Base-by-base conservation (phyloP, 208 protist species). In the Sergeia podlipaevii region DNA sequence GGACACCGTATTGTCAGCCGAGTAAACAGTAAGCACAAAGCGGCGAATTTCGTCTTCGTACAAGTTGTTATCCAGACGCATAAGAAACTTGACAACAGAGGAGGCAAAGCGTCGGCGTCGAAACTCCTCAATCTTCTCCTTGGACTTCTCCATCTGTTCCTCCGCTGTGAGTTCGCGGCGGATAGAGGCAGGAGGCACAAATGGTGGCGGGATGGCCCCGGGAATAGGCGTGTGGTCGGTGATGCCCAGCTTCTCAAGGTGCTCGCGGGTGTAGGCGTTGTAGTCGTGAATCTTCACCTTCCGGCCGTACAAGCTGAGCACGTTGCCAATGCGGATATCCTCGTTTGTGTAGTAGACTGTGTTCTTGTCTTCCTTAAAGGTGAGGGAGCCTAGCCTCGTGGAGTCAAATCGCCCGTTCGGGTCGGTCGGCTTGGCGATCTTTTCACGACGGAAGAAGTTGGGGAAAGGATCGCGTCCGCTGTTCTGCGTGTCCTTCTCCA, bases 391-490 rank as follows among this genome's bases (percentile, higher is more conserved):
- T 1, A 99, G 76, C n/a, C 97, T 89, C 33, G 77, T 62, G 11
- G 77, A 83, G 54, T 84, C 80, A 55, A 86, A 83, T 65, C 59
- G 78, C 21, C 74, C 80, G 23, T 47, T 52, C 3, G 79, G 56
- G 32, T 84, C 77, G 15, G 80, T 85, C 11, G 80, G 70, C 57
- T 77, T 91, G 13, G 65, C 81, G 23, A 93, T 80, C 49, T 89
- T 89, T 60, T 97, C 85, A 15, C 92, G 76, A 52, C 94, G 91
- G 41, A 99, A 85, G 74, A 99, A 98, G 30, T 77, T 81, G 38
- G 97, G 96, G 73, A 98, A 98, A 11, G 95, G 95, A 59, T 99
- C 97, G 39, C 96, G 86, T 5, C 98, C 98, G 47, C 82, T 95
- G 89, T 99, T 99, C 42, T 89, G 80, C 36, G 85, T 83, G 23